Percentiles rank a stretch among this genome's conserved stretches.
These are phyloP conservation scores for Cordyceps fumosorosea DNA, from an alignment of 2,329 filamentous ascomycete species.

Conservation along the genomic window DNA sequence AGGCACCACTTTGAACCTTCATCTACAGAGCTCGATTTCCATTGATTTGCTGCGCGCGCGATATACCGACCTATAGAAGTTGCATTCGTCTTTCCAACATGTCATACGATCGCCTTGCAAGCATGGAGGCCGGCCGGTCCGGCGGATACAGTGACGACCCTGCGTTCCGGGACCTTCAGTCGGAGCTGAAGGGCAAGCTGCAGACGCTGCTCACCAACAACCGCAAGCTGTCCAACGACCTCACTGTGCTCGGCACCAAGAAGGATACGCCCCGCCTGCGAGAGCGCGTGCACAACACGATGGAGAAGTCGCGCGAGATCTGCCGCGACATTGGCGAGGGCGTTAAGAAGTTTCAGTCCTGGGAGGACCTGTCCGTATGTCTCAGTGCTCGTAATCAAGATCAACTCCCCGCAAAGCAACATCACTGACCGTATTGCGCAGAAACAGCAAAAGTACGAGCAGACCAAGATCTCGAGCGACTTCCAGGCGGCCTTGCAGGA, in stretches of 20 bases:
- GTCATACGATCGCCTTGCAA: constrained; percentile 86
- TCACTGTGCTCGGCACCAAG: constrained; percentile 79
- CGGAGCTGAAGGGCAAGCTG: constrained; percentile 77
- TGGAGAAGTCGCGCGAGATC: constrained; percentile 77
- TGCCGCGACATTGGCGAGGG: constrained; percentile 93
- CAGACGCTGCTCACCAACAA: constrained; percentile 88
- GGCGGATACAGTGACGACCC: constrained; percentile 88
- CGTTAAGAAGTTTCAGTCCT: constrained; percentile 84
- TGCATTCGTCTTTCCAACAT: constrained; percentile 39
- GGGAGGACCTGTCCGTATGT: constrained; percentile 71
- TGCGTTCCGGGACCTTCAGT: constrained; percentile 78
- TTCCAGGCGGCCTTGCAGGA: constrained; percentile 84
- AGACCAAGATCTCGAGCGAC: constrained; percentile 89
- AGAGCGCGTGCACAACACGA: constrained; percentile 79
- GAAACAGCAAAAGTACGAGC: constrained; percentile 94
- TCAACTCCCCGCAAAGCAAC: neutral
- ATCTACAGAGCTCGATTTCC: constrained; percentile 8
- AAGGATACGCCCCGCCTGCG: constrained; percentile 86
- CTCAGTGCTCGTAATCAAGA: neutral
- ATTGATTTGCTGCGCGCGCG: neutral
- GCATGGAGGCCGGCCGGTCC: constrained; percentile 69
- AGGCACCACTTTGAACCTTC: constrained; percentile 19
- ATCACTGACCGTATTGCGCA: constrained; percentile 29
- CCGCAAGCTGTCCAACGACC: constrained; percentile 74
- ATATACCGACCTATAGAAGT: neutral